Base-by-base conservation (phyloP, 2,329 filamentous ascomycete genomes). In the Ophiosphaerella korrae region DNA sequence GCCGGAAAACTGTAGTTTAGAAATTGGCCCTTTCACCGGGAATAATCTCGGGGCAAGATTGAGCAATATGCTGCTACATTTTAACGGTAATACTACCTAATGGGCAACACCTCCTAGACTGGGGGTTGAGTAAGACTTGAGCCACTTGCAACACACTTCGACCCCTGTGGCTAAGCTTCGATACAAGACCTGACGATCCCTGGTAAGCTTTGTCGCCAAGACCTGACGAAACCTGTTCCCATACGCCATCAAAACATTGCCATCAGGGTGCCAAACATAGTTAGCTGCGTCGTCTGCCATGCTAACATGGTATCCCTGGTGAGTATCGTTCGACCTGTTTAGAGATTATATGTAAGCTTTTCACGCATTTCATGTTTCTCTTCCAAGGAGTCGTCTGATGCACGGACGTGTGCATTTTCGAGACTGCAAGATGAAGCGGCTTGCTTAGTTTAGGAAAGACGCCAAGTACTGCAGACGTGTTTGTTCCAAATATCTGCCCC, bases 231-330 rank as follows among this genome's bases (percentile, higher is more conserved):
- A 72, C 68, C 37, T 31, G 44, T 54, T 49, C 57, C 60, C 64
- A 68, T 52, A 72, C 68, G 62, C 59, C 51, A 56, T 42, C 66
- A 64, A 71, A 70, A 71, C 68, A 59, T 49, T 53, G 49, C 59
- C 52, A 52, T 52, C 50, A 51, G 56, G 57, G 58, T 52, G 50
- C 60, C 56, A 68, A 69, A 69, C 67, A 57, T 43, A 39, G 38
- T 42, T 52, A 21, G 45, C 44, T 48, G 55, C 48, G 58, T 52
- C 24, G 9, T 21, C 50, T 41, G 36, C 32, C 32, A 34, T 36
- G 23, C 18, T 21, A 13, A 23, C 52, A 61, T 56, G 53, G 55
- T 39, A 8, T 9, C 43, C 58, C 59, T 34, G 24, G 57, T 48
- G 33, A 55, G 38, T 63, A 32, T 40, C 16, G 31, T 33, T 26